phyloP scores from a whole-genome alignment of 106 monocot genomes.

The Dioscorea alata region DNA sequence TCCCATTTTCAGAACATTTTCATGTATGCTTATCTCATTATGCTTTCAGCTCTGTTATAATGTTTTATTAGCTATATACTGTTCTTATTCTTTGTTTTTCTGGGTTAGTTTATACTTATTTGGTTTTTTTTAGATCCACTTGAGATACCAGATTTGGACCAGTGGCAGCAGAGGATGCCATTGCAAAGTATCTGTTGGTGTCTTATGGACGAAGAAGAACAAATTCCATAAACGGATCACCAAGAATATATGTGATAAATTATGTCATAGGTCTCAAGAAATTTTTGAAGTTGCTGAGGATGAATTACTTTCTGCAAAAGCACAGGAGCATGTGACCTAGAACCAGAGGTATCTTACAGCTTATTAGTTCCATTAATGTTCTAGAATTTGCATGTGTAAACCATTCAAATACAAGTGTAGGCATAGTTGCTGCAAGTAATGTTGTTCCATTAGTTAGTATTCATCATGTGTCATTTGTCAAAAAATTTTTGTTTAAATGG shows the following conservation, averaged over 20 bases:
- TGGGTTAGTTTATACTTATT: background rate
- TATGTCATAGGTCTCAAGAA: conserved; percentile 45
- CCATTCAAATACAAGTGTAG: too few relatives aligned
- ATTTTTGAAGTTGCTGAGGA: conserved; percentile 43
- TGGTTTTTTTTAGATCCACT: conserved; percentile 23
- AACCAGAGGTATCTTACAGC: background rate
- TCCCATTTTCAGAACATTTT: conserved; percentile 46
- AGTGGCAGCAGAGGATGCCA: background rate
- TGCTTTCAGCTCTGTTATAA: background rate
- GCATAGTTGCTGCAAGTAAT: too few relatives aligned
- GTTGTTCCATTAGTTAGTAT: too few relatives aligned
- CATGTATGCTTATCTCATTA: conserved; percentile 16
- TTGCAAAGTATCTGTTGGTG: conserved; percentile 30
- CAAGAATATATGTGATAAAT: conserved; percentile 37
- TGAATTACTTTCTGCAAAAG: conserved; percentile 19
- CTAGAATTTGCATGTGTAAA: too few relatives aligned
- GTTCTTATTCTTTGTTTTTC: background rate
- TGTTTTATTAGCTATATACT: background rate
- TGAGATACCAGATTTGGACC: conserved; percentile 24
- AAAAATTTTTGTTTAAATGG: too few relatives aligned
- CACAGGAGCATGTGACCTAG: background rate
- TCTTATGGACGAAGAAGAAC: conserved; percentile 42
- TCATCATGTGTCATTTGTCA: too few relatives aligned
- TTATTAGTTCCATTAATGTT: too few relatives aligned
- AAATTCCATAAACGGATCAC: conserved; percentile 50